Conservation (phyloP, 345 rosid genomes). For the Acer negundo region DNA sequence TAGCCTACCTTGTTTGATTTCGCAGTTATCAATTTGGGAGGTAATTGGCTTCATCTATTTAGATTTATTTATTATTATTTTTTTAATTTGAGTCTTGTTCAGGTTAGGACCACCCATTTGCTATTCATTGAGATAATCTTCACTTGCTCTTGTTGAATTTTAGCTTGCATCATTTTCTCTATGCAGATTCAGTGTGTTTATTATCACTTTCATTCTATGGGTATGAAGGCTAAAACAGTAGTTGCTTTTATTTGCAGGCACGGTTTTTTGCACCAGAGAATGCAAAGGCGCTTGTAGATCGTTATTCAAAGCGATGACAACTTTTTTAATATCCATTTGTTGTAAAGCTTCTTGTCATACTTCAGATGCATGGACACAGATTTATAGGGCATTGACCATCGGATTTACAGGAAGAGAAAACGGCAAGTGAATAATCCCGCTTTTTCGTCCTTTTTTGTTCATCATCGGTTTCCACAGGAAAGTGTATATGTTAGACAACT, state of each 20-base stretch:
- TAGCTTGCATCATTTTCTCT: not conserved
- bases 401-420: not conserved
- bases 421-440: not conserved
- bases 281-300: slow-evolving; percentile 85
- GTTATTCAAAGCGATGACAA: slow-evolving; percentile 63
- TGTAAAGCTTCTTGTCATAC: slow-evolving; percentile 4
- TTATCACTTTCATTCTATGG: not conserved
- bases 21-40: not conserved
- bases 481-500: not conserved
- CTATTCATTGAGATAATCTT: not conserved
- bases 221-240: not conserved
- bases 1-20: not conserved
- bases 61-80: not conserved
- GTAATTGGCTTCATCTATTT: not conserved
- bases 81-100: not conserved
- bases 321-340: not conserved
- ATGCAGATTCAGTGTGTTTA: not conserved
- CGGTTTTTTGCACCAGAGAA: slow-evolving; percentile 90
- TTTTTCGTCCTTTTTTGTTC: not conserved
- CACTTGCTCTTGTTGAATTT: not conserved
- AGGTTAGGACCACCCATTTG: not conserved
- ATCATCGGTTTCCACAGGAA: not conserved
- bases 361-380: not conserved
- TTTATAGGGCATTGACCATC: not conserved
- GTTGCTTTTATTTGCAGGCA: slow-evolving; percentile 52